These are phyloP conservation scores for Trifolium dubium DNA, from an alignment of 306 rosid genomes.

Conservation along the genomic window DNA sequence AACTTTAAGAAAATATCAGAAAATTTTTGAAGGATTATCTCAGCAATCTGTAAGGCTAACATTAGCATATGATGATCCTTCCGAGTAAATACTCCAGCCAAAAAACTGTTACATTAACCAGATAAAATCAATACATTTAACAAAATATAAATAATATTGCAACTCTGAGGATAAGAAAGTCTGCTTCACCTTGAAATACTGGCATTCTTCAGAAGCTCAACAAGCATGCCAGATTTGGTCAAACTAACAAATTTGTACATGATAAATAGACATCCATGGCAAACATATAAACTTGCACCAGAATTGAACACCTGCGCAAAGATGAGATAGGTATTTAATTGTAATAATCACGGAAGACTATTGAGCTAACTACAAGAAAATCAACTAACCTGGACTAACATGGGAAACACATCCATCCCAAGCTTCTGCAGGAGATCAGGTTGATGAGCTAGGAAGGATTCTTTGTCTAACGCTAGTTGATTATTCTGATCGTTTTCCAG, in stretches of 20 bases:
- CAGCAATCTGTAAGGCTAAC: constrained; percentile 74
- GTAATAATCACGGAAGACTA: constrained; percentile 19
- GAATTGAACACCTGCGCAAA: constrained; percentile 79
- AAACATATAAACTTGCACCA: constrained; percentile 86
- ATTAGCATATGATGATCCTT: constrained; percentile 90
- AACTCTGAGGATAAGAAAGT: constrained; percentile 32
- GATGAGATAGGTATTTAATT: constrained; percentile 38
- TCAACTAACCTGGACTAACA: constrained; percentile 79
- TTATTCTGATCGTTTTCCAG: constrained; percentile 59
- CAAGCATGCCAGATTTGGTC: constrained; percentile 80
- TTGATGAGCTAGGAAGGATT: constrained; percentile 59
- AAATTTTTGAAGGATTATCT: constrained; percentile 78
- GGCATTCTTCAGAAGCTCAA: constrained; percentile 69
- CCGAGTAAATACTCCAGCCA: constrained; percentile 90
- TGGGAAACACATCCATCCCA: constrained; percentile 78
- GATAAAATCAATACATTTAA: constrained; percentile 43
- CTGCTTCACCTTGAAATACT: constrained; percentile 83
- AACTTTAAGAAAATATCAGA: constrained; percentile 69
- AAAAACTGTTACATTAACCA: constrained; percentile 67
- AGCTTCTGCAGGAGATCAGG: constrained; percentile 76
- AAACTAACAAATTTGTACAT: constrained; percentile 74
- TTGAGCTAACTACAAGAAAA: constrained; percentile 38
- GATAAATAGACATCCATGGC: constrained; percentile 81
- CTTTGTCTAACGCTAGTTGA: constrained; percentile 61
- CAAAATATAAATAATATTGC: constrained; percentile 39